These are phyloP conservation scores for Fusarium temperatum DNA, from an alignment of 2,329 filamentous ascomycete genomes.

Conservation along the genomic window DNA sequence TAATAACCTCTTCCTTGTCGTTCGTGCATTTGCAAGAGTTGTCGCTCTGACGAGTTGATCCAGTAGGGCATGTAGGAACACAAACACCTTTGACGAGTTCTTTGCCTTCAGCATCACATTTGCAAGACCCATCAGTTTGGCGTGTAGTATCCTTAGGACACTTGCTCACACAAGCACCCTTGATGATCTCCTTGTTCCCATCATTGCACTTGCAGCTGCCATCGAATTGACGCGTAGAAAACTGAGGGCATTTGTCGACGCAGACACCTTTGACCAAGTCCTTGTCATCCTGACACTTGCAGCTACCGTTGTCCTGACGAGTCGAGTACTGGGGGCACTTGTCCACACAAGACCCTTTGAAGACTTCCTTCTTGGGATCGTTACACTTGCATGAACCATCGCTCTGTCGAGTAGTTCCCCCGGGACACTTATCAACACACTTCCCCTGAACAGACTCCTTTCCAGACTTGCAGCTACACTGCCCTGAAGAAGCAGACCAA, in stretches of 20 bases:
- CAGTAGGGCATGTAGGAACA: neutral
- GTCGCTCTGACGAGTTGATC: accelerated
- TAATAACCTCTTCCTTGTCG: accelerated
- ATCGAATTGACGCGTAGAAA: neutral
- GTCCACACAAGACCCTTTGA: neutral
- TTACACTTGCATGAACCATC: neutral
- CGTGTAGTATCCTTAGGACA: neutral
- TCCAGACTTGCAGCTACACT: neutral
- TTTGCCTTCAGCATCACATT: neutral
- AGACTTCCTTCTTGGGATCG: neutral
- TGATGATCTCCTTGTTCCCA: neutral
- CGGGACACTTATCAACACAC: neutral
- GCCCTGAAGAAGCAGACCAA: neutral
- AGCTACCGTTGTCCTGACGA: neutral
- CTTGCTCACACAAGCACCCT: neutral
- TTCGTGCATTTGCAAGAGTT: neutral
- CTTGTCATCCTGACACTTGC: neutral
- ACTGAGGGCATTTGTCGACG: neutral
- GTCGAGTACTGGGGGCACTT: neutral
- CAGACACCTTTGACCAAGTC: neutral
- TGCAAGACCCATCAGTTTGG: neutral
- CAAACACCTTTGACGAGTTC: neutral
- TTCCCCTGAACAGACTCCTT: neutral
- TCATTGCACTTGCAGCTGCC: neutral
- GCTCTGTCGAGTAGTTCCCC: neutral